Evolutionary conservation across 495 filamentous ascomycete genomes (phyloP), one percentile per base, ranked within the genome.

Genomic region (Cercophora newfieldiana): DNA sequence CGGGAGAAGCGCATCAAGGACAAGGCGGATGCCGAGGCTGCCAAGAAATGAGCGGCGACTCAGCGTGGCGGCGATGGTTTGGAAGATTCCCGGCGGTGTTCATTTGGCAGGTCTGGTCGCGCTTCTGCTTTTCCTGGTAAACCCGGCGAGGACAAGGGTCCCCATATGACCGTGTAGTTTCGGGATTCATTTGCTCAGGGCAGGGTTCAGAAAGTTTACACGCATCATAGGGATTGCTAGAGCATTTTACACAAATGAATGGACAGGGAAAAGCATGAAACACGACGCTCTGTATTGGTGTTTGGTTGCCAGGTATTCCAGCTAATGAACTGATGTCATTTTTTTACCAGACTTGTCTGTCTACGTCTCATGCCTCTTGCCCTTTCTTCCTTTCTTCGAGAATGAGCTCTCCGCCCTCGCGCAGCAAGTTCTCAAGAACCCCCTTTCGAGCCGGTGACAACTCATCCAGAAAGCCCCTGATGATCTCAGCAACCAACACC

Each of bases 1-100:
- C 89, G 93, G 78, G 93, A 95, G 86, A 97, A 98, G 93, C 88
- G 95, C 74, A 89, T 86, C 63, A 90, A 89, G 88, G 90, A 88
- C 66, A 97, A 97, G 91, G 92, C 90, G 72, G 96, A 96, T 82
- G 91, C 89, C 66, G 85, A 86, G 78, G 88, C 88, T 73, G 88
- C 89, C 75, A 89, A 88, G 87, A 97, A 99, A 90, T 97, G 96
- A 86, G 83, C 81, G 79, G 65, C 44, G 57, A n/a, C 19, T 62
- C 51, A 48, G 51, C 49, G 56, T 59, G 66, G 54, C 33, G 65
- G 66, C 58, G 68, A 68, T 50, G 67, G 70, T 68, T 72, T 67
- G 68, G 68, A 66, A 66, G 68, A 71, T 74, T 72, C 73, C 69
- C 69, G 65, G 65, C 61, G 74, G 75, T 75, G 75, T 74, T 75